These are phyloP conservation scores for Paecilomyces sp. DNA, from an alignment of 2,329 filamentous ascomycete species.

Conservation along the genomic window DNA sequence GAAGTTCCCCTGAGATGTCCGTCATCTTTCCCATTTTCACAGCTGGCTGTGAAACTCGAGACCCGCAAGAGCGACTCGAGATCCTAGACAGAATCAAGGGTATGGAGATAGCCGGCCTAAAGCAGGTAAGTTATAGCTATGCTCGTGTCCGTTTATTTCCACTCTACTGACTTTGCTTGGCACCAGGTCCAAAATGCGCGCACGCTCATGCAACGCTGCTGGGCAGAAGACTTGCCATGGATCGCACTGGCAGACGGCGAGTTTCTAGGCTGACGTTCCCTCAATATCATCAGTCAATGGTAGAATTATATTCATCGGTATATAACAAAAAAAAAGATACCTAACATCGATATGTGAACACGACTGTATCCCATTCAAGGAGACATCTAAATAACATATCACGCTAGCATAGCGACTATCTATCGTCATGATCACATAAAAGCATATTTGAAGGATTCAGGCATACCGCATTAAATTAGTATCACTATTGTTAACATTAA, in stretches of 20 bases:
- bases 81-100: slow-evolving; percentile 60
- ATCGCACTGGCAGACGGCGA: slow-evolving; percentile 31
- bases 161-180: background rate
- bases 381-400: background rate
- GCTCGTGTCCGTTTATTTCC: background rate
- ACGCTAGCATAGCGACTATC: too few species aligned
- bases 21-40: slow-evolving; percentile 77
- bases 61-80: slow-evolving; percentile 48
- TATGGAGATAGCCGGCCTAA: slow-evolving; percentile 68
- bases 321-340: too few species aligned
- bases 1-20: slow-evolving; percentile 66
- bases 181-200: slow-evolving; percentile 33
- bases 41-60: slow-evolving; percentile 65
- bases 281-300: background rate
- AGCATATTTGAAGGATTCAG: too few species aligned
- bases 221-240: slow-evolving; percentile 31
- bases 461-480: too few species aligned
- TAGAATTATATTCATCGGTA: background rate
- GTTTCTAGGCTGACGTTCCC: slow-evolving; percentile 27
- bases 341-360: too few species aligned
- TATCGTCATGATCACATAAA: too few species aligned
- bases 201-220: slow-evolving; percentile 33
- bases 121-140: slow-evolving; percentile 50
- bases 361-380: background rate
- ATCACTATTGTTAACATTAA: too few species aligned